Base-by-base conservation (phyloP, 148 eudicot genomes). In the Chenopodium berlandieri region DNA sequence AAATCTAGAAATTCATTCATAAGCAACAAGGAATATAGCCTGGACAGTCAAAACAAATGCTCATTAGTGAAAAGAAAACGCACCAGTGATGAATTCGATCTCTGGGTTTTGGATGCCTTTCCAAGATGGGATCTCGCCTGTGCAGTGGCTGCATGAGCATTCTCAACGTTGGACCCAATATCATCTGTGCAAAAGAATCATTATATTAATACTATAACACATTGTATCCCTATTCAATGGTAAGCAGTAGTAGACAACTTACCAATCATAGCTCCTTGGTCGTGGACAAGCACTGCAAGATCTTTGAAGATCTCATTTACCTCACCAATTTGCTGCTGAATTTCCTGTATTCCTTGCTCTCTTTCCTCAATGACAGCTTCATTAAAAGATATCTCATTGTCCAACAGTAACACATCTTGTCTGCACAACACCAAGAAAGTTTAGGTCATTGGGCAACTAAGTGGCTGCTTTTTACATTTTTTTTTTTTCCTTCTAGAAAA, bases 51-150 rank as follows among this genome's bases (percentile, higher is more conserved):
- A 40, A 40, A 40, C 7, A 40, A 40, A 40, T 6, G 44, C 17
- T 56, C 62, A 56, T 14, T 13, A 4, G 22, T 56, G 22, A 56
- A 56, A 71, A 71, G 12, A 74, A 44, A 81, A 86, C 86, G 89
- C 86, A 94, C 97, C 87, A 94, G 88, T 56, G 98, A 95, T 30
- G 97, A 93, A 83, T 95, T 93, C 80, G 98, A 95, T 85, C 84
- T 83, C 80, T 95, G 97, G 78, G 90, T 91, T 85, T 95, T 95
- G 22, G 96, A 83, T 47, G 98, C 98, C 91, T 95, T 88, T 37
- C 81, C 85, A 73, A 95, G 95, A 22, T 94, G 97, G 63, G 97
- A 85, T 87, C 86, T 93, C 76, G 85, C 97, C 78, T 93, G 95
- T 34, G 86, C 83, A 75, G 95, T 94, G 58, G 97, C 95, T 81